These are phyloP conservation scores for Gardenia jasminoides DNA, from an alignment of 257 asterid genomes.

Conservation along the genomic window DNA sequence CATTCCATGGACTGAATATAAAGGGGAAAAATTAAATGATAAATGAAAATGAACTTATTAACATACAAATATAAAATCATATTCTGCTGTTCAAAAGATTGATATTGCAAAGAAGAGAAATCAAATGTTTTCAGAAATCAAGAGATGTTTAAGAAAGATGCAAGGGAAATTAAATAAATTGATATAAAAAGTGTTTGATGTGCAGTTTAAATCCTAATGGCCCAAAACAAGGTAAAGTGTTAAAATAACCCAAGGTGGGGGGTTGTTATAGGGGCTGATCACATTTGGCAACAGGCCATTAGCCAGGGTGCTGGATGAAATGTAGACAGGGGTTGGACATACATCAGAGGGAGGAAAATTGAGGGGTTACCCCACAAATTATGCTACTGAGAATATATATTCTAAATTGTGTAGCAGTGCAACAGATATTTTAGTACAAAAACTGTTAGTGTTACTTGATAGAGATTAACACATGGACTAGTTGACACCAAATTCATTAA, in stretches of 20 bases:
- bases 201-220: neutral
- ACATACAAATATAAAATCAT: neutral
- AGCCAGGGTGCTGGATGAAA: neutral
- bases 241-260: neutral
- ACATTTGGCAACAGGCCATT: neutral
- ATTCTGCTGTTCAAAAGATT: neutral
- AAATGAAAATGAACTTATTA: neutral
- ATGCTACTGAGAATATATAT: neutral
- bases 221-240: neutral
- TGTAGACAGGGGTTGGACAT: neutral
- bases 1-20: conserved; percentile 77
- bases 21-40: conserved; percentile 16
- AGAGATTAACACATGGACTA: neutral
- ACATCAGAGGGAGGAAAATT: neutral
- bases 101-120: neutral
- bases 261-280: neutral
- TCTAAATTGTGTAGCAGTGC: neutral
- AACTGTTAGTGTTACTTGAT: neutral
- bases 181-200: neutral
- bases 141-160: neutral
- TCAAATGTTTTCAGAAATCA: neutral
- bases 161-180: too few relatives aligned
- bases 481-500: neutral
- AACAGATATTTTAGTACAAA: neutral
- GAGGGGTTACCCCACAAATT: neutral